Conservation (phyloP, 2,329 filamentous ascomycete species). For the Clathrospora elynae region DNA sequence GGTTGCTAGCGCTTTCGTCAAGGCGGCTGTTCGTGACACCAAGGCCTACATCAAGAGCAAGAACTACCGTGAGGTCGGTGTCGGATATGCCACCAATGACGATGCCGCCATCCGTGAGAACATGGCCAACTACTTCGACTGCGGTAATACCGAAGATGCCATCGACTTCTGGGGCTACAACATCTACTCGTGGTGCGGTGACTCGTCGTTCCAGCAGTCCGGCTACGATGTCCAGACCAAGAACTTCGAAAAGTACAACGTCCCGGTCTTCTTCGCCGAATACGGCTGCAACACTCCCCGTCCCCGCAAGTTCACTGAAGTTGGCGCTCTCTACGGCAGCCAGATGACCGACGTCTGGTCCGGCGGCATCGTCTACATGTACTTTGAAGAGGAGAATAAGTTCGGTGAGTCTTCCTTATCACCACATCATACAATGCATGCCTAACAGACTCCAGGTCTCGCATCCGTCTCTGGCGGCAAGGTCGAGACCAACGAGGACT, state of each 20-base stretch:
- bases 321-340: conserved; percentile 75
- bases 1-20: conserved; percentile 87
- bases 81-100: conserved; percentile 96
- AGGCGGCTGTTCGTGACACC: conserved; percentile 94
- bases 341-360: conserved; percentile 89
- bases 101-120: conserved; percentile 80
- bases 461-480: conserved; percentile 63
- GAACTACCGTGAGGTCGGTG: conserved; percentile 77
- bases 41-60: conserved; percentile 90
- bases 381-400: conserved; percentile 88
- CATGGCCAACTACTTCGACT: conserved; percentile 94
- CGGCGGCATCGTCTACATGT: conserved; percentile 99
- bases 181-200: conserved; percentile 98
- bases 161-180: conserved; percentile 99
- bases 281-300: conserved; percentile 87
- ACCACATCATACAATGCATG: not conserved
- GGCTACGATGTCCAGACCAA: conserved; percentile 81
- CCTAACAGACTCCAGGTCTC: conserved; percentile 58
- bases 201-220: conserved; percentile 75
- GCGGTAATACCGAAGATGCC: conserved; percentile 64
- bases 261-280: conserved; percentile 97
- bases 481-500: conserved; percentile 65
- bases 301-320: conserved; percentile 83
- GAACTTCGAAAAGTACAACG: conserved; percentile 87
- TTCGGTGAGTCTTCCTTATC: conserved; percentile 65